Evolutionary conservation across 805 yeast species (phyloP).

Genomic region (Kuraishia floccosa): DNA sequence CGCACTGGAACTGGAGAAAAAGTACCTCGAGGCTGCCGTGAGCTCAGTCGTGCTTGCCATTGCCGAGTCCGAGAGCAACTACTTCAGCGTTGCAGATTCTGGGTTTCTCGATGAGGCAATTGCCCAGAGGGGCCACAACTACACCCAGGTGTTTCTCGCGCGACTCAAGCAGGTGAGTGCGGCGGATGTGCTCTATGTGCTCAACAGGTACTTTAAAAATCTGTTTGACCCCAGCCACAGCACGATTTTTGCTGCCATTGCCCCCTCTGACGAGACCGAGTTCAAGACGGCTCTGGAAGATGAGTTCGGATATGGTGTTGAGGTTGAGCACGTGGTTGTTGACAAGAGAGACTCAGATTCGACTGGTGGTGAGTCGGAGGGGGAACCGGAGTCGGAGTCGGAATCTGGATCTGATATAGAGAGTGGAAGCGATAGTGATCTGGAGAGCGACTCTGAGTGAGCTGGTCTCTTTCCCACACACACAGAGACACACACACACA

Average conservation of each 20-base stretch:
- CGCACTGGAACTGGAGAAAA: slow-evolving; percentile 35
- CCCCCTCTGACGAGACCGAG: slow-evolving; percentile 46
- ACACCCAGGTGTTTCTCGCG: slow-evolving; percentile 38
- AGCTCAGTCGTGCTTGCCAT: slow-evolving; percentile 63
- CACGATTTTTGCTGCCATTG: slow-evolving; percentile 59
- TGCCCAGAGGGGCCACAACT: slow-evolving; percentile 61
- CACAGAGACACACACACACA: no score
- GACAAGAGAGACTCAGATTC: slow-evolving; percentile 12
- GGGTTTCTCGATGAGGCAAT: slow-evolving; percentile 59
- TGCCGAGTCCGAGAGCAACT: slow-evolving; percentile 60
- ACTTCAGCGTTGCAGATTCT: slow-evolving; percentile 49
- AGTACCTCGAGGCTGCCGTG: slow-evolving; percentile 59
- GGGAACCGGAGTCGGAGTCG: slow-evolving; percentile 9
- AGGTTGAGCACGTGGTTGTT: slow-evolving; percentile 39
- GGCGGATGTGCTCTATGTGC: slow-evolving; percentile 35
- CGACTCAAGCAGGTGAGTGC: slow-evolving; percentile 40
- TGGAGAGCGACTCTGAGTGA: no score
- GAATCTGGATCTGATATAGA: slow-evolving; percentile 2
- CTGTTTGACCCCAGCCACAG: slow-evolving; percentile 50
- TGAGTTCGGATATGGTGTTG: slow-evolving; percentile 46
- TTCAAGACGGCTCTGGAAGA: slow-evolving; percentile 33
- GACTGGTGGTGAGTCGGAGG: not conserved
- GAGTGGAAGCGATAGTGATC: no score
- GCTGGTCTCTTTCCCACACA: no score
- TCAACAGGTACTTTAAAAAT: slow-evolving; percentile 51